These are phyloP conservation scores for Quercus robur DNA, from an alignment of 306 rosid species.

Conservation along the genomic window DNA sequence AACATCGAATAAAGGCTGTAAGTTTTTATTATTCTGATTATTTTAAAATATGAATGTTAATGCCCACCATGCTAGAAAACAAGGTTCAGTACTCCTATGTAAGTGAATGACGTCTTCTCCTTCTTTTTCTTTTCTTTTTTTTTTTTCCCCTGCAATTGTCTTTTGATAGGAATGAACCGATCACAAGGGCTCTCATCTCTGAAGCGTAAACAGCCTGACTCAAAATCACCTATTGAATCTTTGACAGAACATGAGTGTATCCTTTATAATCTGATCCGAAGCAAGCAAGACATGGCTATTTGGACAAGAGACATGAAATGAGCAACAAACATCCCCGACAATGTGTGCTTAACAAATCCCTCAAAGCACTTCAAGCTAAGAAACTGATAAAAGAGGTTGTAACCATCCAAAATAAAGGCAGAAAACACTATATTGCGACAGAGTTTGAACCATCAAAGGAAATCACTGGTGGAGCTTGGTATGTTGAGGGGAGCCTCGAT, in stretches of 20 bases:
- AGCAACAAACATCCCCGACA: slow-evolving; percentile 47
- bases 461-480: slow-evolving; percentile 72
- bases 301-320: slow-evolving; percentile 55
- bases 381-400: slow-evolving; percentile 59
- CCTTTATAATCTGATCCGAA: slow-evolving; percentile 43
- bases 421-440: slow-evolving; percentile 64
- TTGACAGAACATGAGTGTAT: slow-evolving; percentile 45
- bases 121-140: too few relatives aligned
- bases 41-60: not conserved
- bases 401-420: slow-evolving; percentile 58
- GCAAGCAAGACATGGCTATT: slow-evolving; percentile 59
- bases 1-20: not conserved
- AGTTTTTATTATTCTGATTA: not conserved
- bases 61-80: not conserved
- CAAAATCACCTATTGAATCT: slow-evolving; percentile 19
- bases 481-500: slow-evolving; percentile 53
- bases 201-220: slow-evolving; percentile 55
- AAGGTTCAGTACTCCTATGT: not conserved
- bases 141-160: not conserved
- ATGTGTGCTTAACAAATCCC: slow-evolving; percentile 30
- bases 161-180: slow-evolving; percentile 41
- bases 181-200: slow-evolving; percentile 38
- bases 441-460: slow-evolving; percentile 74
- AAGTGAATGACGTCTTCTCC: not conserved
- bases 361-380: slow-evolving; percentile 55